A percentile compares a stretch with the other conserved stretches of the same genome.
phyloP scores from a whole-genome alignment of 2,329 filamentous ascomycete genomes.

The Podosphaera xanthii region DNA sequence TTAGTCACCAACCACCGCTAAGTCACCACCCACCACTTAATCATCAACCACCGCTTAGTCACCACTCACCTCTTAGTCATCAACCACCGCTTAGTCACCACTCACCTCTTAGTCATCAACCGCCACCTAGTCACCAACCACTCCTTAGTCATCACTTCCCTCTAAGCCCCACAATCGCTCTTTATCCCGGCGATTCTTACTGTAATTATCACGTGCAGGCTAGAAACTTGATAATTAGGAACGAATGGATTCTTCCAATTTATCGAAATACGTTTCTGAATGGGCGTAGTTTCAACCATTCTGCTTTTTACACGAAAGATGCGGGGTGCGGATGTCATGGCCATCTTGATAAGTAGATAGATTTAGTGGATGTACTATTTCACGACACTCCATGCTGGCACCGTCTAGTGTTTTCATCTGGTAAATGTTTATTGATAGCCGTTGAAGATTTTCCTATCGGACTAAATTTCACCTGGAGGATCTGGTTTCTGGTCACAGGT shows the following conservation, averaged over 20 bases:
- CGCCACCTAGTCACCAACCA: no score
- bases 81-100: no score
- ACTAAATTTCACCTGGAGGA: neutral
- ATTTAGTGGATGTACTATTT: neutral
- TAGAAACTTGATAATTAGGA: no score
- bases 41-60: no score
- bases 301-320: neutral
- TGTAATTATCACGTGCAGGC: no score
- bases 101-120: no score
- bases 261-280: neutral
- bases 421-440: neutral
- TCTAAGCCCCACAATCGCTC: no score
- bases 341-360: neutral
- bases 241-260: neutral
- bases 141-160: no score
- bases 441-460: neutral
- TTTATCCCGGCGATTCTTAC: no score
- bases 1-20: no score
- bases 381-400: neutral
- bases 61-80: no score
- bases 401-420: neutral
- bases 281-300: neutral
- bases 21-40: no score
- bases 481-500: neutral
- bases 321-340: neutral